Base-by-base conservation (phyloP, 2,329 filamentous ascomycete species). In the Pyrenophora tritici-repentis region DNA sequence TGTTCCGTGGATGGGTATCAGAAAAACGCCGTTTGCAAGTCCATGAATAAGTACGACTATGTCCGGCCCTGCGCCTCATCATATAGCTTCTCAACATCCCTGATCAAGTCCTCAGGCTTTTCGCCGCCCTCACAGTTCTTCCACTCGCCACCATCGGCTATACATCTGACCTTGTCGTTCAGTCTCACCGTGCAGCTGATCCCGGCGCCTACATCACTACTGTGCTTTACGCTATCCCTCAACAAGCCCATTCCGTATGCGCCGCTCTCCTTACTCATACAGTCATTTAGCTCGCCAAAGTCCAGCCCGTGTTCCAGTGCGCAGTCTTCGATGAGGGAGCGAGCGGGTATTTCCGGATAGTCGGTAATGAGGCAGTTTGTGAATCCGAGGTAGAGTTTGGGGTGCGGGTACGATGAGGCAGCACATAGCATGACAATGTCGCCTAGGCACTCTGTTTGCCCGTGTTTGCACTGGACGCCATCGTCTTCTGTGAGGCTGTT, bases 351-450 rank as follows among this genome's bases (percentile, higher is more conserved):
- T 6, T 86, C 75, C 17, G 79, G 47, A 74, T 92, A 99, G 55
- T 91, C 83, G 56, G 81, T 83, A 17, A 87, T 86, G 50, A 99
- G 77, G 76, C 94, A 99, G 83, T 95, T 94, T 50, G 91, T 87
- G 76, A 97, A 99, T 55, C 93, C 93, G 17, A 99, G 85, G 65
- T 88, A 92, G 59, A 87, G 89, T 75, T 96, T 94, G 26, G 90
- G 89, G 59, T 92, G 86, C 24, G 90, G 89, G 68, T 94, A 94
- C 26, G 94, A 81, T 57, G 88, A 81, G 52, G 87, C 86, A 29
- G 92, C 92, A 76, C 94, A 99, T 42, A 99, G 87, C 72, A 96
- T 88, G 73, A 99, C 81, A 71, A 96, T 96, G 76, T 99, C 91
- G 55, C 94, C 94, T 66, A 97, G 84, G 73, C 90, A 99, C 76